Conservation (phyloP, 1,284 basidiomycete genomes). For the Boletellus deceptivus region DNA sequence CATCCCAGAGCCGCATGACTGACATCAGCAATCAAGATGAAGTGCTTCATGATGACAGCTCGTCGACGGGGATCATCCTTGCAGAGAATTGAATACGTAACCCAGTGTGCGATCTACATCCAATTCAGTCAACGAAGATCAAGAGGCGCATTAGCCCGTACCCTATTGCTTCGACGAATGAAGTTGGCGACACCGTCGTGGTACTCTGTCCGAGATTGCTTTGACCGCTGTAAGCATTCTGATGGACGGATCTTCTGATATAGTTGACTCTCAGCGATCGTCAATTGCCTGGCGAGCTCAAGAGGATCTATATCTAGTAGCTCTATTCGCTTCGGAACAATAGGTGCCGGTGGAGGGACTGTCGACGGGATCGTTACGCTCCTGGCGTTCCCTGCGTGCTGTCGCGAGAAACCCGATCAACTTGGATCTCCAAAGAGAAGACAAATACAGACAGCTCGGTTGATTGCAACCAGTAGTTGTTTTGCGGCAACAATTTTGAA, state of each 20-base stretch:
- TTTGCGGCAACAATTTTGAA: conserved; percentile 47
- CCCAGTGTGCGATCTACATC: conserved; percentile 66
- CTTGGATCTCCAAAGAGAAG: background rate
- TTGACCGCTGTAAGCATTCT: conserved; percentile 67
- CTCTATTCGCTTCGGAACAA: conserved; percentile 59
- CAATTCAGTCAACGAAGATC: background rate
- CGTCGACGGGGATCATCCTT: conserved; percentile 72
- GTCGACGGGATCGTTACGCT: conserved; percentile 35
- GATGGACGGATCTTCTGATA: conserved; percentile 70
- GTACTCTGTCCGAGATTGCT: conserved; percentile 49
- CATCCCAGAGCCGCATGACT: conserved; percentile 26
- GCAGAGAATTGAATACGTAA: conserved; percentile 68
- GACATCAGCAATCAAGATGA: conserved; percentile 76
- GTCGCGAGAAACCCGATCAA: conserved; percentile 20
- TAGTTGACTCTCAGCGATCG: conserved; percentile 70
- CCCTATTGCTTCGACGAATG: conserved; percentile 72
- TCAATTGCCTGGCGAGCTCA: conserved; percentile 80
- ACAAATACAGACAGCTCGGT: conserved; percentile 47
- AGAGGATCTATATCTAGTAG: conserved; percentile 69
- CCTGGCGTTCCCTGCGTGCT: conserved; percentile 39
- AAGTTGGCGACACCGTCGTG: conserved; percentile 65
- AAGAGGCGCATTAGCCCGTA: conserved; percentile 23
- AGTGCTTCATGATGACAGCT: conserved; percentile 69
- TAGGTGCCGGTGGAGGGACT: conserved; percentile 50
- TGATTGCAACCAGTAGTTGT: conserved; percentile 51